Conservation (phyloP, 2,329 filamentous ascomycete genomes). For the Colletotrichum paranaense region DNA sequence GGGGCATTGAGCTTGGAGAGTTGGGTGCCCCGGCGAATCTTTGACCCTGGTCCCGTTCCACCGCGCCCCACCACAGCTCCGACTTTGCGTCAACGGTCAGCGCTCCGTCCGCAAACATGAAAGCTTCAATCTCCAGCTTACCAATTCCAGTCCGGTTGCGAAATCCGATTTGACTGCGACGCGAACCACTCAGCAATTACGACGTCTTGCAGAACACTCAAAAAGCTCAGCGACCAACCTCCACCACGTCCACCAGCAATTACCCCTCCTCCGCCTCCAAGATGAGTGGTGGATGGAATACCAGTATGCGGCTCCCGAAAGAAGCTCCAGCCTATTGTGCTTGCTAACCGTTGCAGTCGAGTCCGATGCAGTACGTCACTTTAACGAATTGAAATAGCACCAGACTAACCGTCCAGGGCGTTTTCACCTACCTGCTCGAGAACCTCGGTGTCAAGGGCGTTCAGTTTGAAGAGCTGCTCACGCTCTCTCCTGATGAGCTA, state of each 20-base stretch:
- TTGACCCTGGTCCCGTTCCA: slow-evolving; percentile 27
- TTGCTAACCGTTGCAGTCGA: slow-evolving; percentile 68
- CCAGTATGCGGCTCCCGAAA: slow-evolving; percentile 66
- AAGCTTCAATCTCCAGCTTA: slow-evolving; percentile 1
- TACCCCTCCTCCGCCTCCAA: slow-evolving; percentile 35
- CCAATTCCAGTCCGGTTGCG: slow-evolving; percentile 26
- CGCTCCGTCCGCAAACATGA: background rate
- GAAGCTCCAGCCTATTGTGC: slow-evolving; percentile 7
- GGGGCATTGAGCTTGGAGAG: background rate
- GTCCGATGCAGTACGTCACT: slow-evolving; percentile 84
- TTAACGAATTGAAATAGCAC: background rate
- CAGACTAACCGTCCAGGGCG: slow-evolving; percentile 67
- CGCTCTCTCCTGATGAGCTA: slow-evolving; percentile 82
- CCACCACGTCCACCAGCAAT: background rate
- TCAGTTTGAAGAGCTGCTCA: slow-evolving; percentile 96
- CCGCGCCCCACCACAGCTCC: slow-evolving; percentile 29
- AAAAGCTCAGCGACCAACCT: background rate
- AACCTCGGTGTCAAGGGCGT: slow-evolving; percentile 90
- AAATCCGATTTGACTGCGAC: background rate
- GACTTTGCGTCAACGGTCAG: slow-evolving; percentile 15
- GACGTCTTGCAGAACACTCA: background rate
- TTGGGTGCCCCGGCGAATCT: slow-evolving; percentile 21
- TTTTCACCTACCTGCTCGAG: slow-evolving; percentile 97
- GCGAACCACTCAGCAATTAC: background rate
- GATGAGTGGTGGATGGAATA: slow-evolving; percentile 93